Percentiles rank a stretch among this genome's conserved stretches.
phyloP scores from a whole-genome alignment of 768 basidiomycete species.

The Hirschioporus abietinus region DNA sequence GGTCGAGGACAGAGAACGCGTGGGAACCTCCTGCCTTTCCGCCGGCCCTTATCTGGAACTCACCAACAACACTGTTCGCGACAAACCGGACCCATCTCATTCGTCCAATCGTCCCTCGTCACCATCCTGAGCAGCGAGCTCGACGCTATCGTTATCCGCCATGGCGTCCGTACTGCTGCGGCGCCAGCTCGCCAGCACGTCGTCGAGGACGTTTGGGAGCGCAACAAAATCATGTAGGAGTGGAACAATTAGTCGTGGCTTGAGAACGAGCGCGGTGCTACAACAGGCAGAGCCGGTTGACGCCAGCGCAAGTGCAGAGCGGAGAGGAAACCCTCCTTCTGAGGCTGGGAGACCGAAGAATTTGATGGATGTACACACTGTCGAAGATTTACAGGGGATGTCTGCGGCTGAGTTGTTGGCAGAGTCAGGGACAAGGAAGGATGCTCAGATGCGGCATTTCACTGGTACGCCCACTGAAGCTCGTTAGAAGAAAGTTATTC shows the following conservation, averaged over 20 bases:
- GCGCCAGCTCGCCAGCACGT: conserved; percentile 43
- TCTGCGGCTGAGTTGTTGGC: conserved; percentile 73
- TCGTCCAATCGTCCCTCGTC: background rate
- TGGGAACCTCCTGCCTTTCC: background rate
- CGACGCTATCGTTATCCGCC: conserved; percentile 27
- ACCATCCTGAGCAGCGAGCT: conserved; percentile 6
- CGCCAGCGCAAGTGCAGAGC: background rate
- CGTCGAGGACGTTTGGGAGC: conserved; percentile 9
- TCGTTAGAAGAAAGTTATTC: conserved; percentile 2
- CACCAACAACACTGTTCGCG: background rate
- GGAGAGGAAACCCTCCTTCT: conserved; percentile 8
- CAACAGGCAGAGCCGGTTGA: background rate
- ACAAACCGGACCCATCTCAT: background rate
- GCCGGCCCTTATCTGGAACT: background rate
- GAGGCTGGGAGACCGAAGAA: conserved; percentile 34
- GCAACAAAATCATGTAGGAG: background rate
- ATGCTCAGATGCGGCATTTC: conserved; percentile 86
- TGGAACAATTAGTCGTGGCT: background rate
- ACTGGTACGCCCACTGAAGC: conserved; percentile 54
- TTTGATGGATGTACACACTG: conserved; percentile 62
- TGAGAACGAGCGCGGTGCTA: background rate
- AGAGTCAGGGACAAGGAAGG: conserved; percentile 65
- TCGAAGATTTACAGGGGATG: conserved; percentile 83
- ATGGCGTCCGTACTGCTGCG: conserved; percentile 69
- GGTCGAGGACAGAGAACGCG: conserved; percentile 5